These are phyloP conservation scores for Syncephalis plumigaleata DNA, from an alignment of 371 early-diverging fungal genomes.

Conservation along the genomic window DNA sequence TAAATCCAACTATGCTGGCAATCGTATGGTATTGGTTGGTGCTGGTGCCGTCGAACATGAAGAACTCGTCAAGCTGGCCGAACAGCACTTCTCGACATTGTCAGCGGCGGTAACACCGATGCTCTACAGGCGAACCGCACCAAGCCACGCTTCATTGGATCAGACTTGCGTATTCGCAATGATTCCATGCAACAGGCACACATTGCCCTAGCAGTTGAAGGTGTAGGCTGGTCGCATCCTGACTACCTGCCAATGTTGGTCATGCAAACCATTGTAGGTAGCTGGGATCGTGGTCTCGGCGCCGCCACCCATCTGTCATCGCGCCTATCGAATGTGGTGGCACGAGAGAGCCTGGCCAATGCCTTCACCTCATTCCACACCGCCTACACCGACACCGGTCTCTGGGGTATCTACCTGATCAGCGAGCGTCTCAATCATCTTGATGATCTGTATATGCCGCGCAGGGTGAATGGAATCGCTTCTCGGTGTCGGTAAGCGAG, in stretches of 20 bases:
- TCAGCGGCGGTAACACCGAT: constrained; percentile 25
- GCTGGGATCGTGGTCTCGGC: constrained; percentile 88
- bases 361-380: constrained; percentile 97
- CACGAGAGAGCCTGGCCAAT: constrained; percentile 78
- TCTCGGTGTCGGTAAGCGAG: constrained; percentile 70
- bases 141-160: constrained; percentile 67
- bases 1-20: constrained; percentile 83
- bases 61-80: constrained; percentile 73
- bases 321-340: constrained; percentile 62
- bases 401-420: constrained; percentile 90
- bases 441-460: constrained; percentile 76
- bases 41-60: constrained; percentile 92
- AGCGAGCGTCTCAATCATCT: constrained; percentile 64
- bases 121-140: constrained; percentile 25
- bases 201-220: constrained; percentile 92
- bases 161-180: constrained; percentile 73
- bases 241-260: constrained; percentile 92
- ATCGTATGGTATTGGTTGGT: constrained; percentile 89
- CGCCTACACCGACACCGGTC: constrained; percentile 93
- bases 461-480: constrained; percentile 82
- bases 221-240: constrained; percentile 84
- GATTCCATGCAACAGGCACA: constrained; percentile 79
- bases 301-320: constrained; percentile 71
- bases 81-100: constrained; percentile 71
- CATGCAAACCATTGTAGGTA: constrained; percentile 85